Evolutionary conservation across 495 filamentous ascomycete genomes (phyloP), one percentile per base, ranked within the genome.

Genomic region (Xeromyces bisporus): DNA sequence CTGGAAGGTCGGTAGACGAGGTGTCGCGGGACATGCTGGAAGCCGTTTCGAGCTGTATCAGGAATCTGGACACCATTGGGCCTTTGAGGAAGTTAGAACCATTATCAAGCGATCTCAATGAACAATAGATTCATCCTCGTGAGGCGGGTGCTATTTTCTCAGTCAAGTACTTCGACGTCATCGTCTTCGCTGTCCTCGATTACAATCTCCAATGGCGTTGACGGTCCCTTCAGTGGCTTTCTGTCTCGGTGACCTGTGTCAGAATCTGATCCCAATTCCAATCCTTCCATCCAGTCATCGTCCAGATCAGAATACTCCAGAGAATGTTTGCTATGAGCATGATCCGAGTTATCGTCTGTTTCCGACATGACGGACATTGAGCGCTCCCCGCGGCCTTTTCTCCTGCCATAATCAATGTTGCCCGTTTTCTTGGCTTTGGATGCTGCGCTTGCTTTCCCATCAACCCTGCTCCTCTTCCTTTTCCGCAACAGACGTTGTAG

Each of bases 101-200:
- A 34, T 69, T 48, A 48, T 44, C 20, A 42, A 46, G 35, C 44
- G 25, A 39, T 39, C 18, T 15, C 31, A 6, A 29, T 34, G 9
- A 28, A 16, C 29, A 17, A 27, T 17, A 32, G 21, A 15, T 25
- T 24, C n/a, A 12, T 28, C 21, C 13, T 9, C 13, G 9, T 17
- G 11, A 20, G 11, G 16, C 13, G 18, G 29, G 20, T 27, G 8
- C 13, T 17, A 28, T 15, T 26, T 61, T 53, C 68, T 4, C 4
- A 4, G 45, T 68, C 58, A 26, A 67, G 34, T 20, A 64, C 35
- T 27, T 66, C 58, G 12, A 51, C 51, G 21, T 66, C 61, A 23
- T 71, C 68, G 48, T 51, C 63, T 18, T 76, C 73, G 48, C 71
- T 77, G 34, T 78, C 73, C 39, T 75, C 66, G 20, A 79, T 69